These are phyloP conservation scores for Aspergillus pseudoterreus DNA, from an alignment of 2,329 filamentous ascomycete genomes.

Conservation along the genomic window DNA sequence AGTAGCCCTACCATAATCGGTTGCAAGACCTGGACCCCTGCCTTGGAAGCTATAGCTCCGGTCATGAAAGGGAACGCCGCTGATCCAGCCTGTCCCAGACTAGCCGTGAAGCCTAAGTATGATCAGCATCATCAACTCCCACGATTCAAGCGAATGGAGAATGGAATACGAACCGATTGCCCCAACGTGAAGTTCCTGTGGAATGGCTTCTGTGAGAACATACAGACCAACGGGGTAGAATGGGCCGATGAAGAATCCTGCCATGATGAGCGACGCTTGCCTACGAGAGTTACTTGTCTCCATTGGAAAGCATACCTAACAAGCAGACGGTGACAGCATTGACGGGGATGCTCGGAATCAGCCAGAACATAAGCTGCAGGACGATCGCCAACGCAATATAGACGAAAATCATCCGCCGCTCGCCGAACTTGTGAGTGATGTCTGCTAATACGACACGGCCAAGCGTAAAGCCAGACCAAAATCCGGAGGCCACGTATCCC, in stretches of 20 bases:
- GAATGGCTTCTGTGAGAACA: slow-evolving; percentile 20
- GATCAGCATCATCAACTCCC: slow-evolving; percentile 1
- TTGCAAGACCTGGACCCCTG: slow-evolving; percentile 20
- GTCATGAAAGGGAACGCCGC: slow-evolving; percentile 24
- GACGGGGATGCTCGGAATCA: slow-evolving; percentile 17
- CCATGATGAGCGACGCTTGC: no score
- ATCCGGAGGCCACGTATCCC: slow-evolving; percentile 21
- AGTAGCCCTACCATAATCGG: slow-evolving; percentile 23
- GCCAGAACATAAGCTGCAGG: slow-evolving; percentile 22
- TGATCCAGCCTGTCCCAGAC: slow-evolving; percentile 19
- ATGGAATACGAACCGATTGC: slow-evolving; percentile 17
- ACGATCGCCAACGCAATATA: slow-evolving; percentile 16
- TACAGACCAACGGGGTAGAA: slow-evolving; percentile 24
- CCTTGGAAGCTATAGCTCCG: slow-evolving; percentile 20
- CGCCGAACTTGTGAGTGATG: slow-evolving; percentile 21
- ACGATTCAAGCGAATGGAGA: background rate
- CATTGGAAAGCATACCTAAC: slow-evolving; percentile 12
- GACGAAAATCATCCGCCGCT: slow-evolving; percentile 20
- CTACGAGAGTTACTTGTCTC: background rate
- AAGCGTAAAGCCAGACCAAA: slow-evolving; percentile 22
- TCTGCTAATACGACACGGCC: slow-evolving; percentile 20
- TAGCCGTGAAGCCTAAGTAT: slow-evolving; percentile 19
- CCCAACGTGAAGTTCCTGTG: slow-evolving; percentile 20
- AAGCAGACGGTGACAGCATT: slow-evolving; percentile 23
- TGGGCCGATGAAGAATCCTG: slow-evolving; percentile 25